Base-by-base conservation (phyloP, 169 alveolate genomes). In the Cystoisospora suis region DNA sequence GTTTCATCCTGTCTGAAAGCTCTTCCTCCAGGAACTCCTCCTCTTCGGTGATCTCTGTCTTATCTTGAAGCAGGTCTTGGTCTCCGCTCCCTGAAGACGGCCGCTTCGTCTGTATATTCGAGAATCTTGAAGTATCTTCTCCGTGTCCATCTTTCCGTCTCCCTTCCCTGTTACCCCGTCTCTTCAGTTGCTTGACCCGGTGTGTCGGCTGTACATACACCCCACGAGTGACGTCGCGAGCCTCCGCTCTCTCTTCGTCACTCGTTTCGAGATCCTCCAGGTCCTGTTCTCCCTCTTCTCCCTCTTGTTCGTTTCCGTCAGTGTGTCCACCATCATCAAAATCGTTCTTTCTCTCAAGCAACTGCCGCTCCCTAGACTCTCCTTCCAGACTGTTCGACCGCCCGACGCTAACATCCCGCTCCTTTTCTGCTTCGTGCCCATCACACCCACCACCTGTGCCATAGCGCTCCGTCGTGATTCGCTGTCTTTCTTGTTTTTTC, bases 231-330 rank as follows among this genome's bases (percentile, higher is more conserved):
- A 44, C 58, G 0, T 75, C 88, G 59, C 86, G 81, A 0, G 88
- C 88, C 5, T 47, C 88, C 27, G 4, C 46, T 36, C 79, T 58
- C 17, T 88, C 92, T 5, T 88, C 92, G 0, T 77, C 92, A 46
- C 85, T 59, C n/a, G 49, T 32, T 27, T 56, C 72, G 34, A 88
- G 20, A 32, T 88, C 92, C 47, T 88, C 92, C 5, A 88, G 56
- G 34, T 88, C 92, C 23, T 36, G 38, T 12, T 45, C 92, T 23
- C 34, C 56, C 46, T 6, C 83, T 20, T 81, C 61, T 34, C 29
- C 77, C 12, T 88, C 92, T 42, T 27, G 85, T 17, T 23, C 42
- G 45, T 20, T 72, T 29, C 27, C 79, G 12, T n/a, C 83, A 32
- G n/a, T 75, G 12, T 56, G 40, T 69, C 34, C 85, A 34, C 49